A percentile compares a stretch with the other conserved stretches of the same genome.
Evolutionary conservation across 805 yeast genomes (phyloP).

Genomic region (Schizosaccharomyces pombe): DNA sequence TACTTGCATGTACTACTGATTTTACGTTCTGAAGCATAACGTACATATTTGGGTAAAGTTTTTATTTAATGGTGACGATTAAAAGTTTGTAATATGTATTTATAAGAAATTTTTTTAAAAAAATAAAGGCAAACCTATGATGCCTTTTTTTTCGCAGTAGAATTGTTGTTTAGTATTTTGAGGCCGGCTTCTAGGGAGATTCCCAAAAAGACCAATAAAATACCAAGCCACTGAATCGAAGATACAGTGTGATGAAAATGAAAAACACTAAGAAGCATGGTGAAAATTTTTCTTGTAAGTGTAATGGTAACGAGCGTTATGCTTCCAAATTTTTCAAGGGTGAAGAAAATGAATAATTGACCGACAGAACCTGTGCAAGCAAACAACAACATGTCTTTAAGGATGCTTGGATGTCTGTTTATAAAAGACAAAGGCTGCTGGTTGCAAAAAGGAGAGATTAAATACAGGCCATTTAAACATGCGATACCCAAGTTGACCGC

Average conservation of each 20-base stretch:
- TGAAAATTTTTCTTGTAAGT: conserved; percentile 86
- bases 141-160: not conserved
- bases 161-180: not conserved
- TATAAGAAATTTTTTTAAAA: not conserved
- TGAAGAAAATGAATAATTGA: conserved; percentile 74
- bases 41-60: not conserved
- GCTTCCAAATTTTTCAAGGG: conserved; percentile 67
- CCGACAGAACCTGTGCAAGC: conserved; percentile 73
- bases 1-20: not conserved
- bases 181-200: conserved; percentile 49
- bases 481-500: conserved; percentile 30
- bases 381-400: conserved; percentile 38
- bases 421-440: conserved; percentile 32
- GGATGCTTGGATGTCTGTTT: conserved; percentile 26
- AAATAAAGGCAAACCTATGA: not conserved
- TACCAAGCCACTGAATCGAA: conserved; percentile 53
- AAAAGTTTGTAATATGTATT: not conserved
- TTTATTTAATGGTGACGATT: not conserved
- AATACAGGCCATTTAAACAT: conserved; percentile 19
- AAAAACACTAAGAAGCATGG: conserved; percentile 74
- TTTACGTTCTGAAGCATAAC: not conserved
- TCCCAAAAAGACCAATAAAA: conserved; percentile 60
- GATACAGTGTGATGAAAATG: conserved; percentile 60
- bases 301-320: conserved; percentile 74
- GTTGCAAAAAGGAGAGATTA: conserved; percentile 10